These are phyloP conservation scores for Vanderwaltozyma verrucispora DNA, from an alignment of 805 yeast species.

Conservation along the genomic window DNA sequence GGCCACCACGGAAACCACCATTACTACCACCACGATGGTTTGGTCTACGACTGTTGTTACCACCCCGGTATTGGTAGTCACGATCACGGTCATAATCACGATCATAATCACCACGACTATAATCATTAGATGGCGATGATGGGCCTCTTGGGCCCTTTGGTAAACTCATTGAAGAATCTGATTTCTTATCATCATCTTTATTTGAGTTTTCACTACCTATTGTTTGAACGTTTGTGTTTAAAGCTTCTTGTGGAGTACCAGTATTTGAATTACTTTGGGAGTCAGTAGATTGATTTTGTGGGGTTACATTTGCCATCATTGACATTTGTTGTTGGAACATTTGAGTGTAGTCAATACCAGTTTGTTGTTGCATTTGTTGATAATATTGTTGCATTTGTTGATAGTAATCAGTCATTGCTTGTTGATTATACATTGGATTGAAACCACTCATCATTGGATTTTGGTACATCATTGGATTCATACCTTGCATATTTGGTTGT, in stretches of 20 bases:
- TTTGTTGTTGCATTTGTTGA: constrained; percentile 27
- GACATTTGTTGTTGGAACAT: constrained; percentile 27
- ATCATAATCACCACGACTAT: constrained; percentile 1
- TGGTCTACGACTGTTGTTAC: constrained; percentile 3
- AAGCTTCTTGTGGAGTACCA: constrained; percentile 13
- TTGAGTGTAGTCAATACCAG: constrained; percentile 25
- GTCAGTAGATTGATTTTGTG: background rate
- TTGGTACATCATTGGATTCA: constrained; percentile 24
- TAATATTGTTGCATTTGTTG: constrained; percentile 47
- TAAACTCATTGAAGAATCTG: constrained; percentile 7
- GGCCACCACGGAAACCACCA: constrained; percentile 16
- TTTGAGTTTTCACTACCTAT: constrained; percentile 17
- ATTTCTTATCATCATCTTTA: constrained; percentile 1
- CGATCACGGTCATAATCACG: constrained; percentile 7
- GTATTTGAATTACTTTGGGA: constrained; percentile 12
- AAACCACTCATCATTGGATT: constrained; percentile 29
- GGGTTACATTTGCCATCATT: constrained; percentile 19
- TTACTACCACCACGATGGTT: constrained; percentile 8
- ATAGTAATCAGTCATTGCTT: constrained; percentile 55
- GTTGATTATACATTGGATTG: constrained; percentile 33
- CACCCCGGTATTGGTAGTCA: constrained; percentile 12
- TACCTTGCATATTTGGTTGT: constrained; percentile 12
- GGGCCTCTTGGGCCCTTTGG: constrained; percentile 45
- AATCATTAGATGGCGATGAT: constrained; percentile 1
- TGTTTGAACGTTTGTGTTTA: constrained; percentile 21